Evolutionary conservation across 106 monocot species (phyloP).

Genomic region (Allium cepa): DNA sequence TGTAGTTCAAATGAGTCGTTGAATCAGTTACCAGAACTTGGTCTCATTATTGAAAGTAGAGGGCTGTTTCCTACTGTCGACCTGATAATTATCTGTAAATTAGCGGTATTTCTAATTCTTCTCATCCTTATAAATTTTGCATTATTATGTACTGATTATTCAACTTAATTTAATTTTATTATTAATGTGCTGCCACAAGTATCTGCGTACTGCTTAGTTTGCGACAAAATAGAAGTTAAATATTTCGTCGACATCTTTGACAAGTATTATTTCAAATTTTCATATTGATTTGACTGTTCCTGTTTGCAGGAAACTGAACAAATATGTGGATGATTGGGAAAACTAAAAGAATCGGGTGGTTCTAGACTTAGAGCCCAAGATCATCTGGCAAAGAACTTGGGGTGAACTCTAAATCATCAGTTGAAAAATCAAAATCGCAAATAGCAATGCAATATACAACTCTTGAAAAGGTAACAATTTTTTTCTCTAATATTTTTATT

Average conservation of each 20-base stretch:
- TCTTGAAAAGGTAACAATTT: conserved; percentile 47
- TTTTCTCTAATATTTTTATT: not conserved
- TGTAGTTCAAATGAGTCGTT: conserved; percentile 37
- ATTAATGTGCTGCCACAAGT: too few relatives aligned
- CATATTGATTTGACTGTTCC: too few relatives aligned
- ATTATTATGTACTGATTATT: too few relatives aligned
- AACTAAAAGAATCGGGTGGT: conserved; percentile 50
- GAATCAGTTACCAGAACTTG: conserved; percentile 28
- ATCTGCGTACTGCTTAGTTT: too few relatives aligned
- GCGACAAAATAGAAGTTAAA: too few relatives aligned
- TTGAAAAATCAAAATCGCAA: conserved; percentile 50
- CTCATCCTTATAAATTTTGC: too few relatives aligned
- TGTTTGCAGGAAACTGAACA: conserved; percentile 32
- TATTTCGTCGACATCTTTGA: too few relatives aligned
- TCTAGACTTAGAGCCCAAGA: conserved; percentile 53
- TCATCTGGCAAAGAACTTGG: conserved; percentile 71
- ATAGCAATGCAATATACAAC: conserved; percentile 38
- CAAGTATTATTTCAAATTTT: too few relatives aligned
- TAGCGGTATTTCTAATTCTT: conserved; percentile 26
- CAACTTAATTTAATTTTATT: too few relatives aligned
- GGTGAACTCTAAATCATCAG: conserved; percentile 43
- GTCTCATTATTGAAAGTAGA: conserved; percentile 51
- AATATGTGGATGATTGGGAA: conserved; percentile 39
- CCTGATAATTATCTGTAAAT: conserved; percentile 38
- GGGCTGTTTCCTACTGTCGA: conserved; percentile 48